These are phyloP conservation scores for Poa annua DNA, from an alignment of 176 grass and related monocot genomes.

Conservation along the genomic window DNA sequence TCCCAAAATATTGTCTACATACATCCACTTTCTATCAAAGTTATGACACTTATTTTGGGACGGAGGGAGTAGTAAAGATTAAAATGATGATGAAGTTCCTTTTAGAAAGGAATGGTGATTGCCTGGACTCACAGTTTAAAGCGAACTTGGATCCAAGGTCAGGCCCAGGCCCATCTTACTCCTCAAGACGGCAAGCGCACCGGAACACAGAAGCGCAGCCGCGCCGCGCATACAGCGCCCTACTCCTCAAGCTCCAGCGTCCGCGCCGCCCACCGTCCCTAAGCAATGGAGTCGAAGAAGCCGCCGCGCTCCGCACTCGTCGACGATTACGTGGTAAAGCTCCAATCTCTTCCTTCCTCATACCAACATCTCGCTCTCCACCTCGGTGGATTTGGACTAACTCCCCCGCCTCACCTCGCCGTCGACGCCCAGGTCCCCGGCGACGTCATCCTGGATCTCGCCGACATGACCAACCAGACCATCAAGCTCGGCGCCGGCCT, in stretches of 20 bases:
- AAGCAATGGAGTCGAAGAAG: constrained; percentile 46
- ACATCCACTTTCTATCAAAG: no score
- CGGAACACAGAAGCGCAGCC: constrained; percentile 20
- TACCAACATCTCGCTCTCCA: not conserved
- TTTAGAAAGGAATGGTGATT: no score
- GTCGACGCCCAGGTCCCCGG: constrained; percentile 66
- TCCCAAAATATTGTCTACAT: no score
- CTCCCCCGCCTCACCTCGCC: constrained; percentile 13
- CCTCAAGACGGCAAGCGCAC: not conserved
- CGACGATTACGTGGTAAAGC: constrained; percentile 45
- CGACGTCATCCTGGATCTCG: constrained; percentile 78
- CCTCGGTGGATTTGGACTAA: not conserved
- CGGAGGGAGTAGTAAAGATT: no score
- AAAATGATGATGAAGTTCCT: no score
- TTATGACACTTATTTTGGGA: no score
- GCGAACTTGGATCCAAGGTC: not conserved
- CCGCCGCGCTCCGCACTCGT: constrained; percentile 39
- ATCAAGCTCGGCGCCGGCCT: constrained; percentile 82
- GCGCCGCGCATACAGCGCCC: not conserved
- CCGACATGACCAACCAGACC: constrained; percentile 74
- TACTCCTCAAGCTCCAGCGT: not conserved
- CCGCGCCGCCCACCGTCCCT: not conserved
- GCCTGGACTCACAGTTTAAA: not conserved
- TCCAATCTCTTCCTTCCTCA: not conserved
- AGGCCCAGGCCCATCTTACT: constrained; percentile 29